A percentile compares a stretch with the other conserved stretches of the same genome.
phyloP scores from a whole-genome alignment of 305 asterid genomes.

The Solanum hybrid region DNA sequence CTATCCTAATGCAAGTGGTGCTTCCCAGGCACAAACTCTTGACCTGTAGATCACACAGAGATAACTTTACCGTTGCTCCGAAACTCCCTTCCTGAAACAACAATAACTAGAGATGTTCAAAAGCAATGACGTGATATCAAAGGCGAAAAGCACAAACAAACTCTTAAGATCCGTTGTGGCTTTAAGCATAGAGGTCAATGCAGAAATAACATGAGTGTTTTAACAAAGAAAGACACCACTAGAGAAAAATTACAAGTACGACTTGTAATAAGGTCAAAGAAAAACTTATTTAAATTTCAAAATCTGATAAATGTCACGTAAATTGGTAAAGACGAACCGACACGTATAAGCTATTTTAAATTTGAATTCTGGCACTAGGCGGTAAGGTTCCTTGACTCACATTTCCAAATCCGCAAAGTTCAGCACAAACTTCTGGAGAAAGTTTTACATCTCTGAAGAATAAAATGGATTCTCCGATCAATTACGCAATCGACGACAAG shows the following conservation, averaged over 20 bases:
- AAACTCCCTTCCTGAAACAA: neutral
- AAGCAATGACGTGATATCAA: neutral
- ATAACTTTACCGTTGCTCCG: neutral
- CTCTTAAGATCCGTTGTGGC: neutral
- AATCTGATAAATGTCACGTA: neutral
- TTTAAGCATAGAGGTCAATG: neutral
- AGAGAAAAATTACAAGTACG: neutral
- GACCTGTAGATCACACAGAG: neutral
- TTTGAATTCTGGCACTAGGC: neutral
- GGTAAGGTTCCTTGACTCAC: neutral
- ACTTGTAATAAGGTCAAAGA: neutral
- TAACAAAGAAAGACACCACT: neutral
- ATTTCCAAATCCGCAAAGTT: neutral
- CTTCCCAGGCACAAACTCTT: neutral
- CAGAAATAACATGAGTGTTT: neutral
- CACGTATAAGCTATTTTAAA: neutral
- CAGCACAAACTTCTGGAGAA: neutral
- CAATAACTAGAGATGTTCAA: neutral
- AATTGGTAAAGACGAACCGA: too few relatives aligned
- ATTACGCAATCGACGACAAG: slow-evolving; percentile 42
- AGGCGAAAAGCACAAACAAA: neutral
- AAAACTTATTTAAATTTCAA: too few relatives aligned
- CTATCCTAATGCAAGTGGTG: neutral
- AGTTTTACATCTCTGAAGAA: neutral
- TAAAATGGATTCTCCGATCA: slow-evolving; percentile 20